Base-by-base conservation (phyloP, 768 basidiomycete species). In the Boletus reticulatus region DNA sequence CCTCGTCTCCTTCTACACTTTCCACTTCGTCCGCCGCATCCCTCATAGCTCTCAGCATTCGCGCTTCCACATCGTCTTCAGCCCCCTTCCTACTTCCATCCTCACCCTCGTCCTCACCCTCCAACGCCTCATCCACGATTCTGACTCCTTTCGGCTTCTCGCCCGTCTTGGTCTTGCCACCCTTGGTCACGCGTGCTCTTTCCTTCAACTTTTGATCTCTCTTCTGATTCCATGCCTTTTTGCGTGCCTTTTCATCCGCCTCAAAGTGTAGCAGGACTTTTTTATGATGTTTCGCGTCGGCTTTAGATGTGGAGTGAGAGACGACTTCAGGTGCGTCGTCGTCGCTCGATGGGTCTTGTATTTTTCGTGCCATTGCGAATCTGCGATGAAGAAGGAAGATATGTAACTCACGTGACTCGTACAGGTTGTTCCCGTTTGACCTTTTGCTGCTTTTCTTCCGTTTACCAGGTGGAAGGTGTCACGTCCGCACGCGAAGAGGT, bases 271-370 rank as follows among this genome's bases (percentile, higher is more conserved):
- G 67, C 1, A 79, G 58, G 6, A 72, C 72, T n/a, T 70, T 69
- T 27, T 75, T 68, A 46, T 69, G 67, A 39, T 69, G 73, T 55
- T 75, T 70, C 9, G 68, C 75, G 13, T 69, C 59, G 22, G 74
- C 74, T 62, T 78, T 84, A 24, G 81, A 79, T 6, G 73, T 63
- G 0, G 71, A 71, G n/a, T 79, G 77, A 0, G 81, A 72, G 17
- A 85, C 62, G 0, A 78, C 63, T 58, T 84, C 83, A 1, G 84
- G 84, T 1, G 75, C 75, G 1, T 82, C 75, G 48, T 78, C 78
- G 44, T 74, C 74, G 52, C 70, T 73, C 36, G 66, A 64, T 32
- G 19, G 4, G 14, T 60, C 67, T 34, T 55, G 58, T 32, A 16
- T 46, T 13, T 27, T 50, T 22, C 44, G 61, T 20, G 58, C 56